Conservation (phyloP, 768 basidiomycete genomes). For the Amanita jacksonii region DNA sequence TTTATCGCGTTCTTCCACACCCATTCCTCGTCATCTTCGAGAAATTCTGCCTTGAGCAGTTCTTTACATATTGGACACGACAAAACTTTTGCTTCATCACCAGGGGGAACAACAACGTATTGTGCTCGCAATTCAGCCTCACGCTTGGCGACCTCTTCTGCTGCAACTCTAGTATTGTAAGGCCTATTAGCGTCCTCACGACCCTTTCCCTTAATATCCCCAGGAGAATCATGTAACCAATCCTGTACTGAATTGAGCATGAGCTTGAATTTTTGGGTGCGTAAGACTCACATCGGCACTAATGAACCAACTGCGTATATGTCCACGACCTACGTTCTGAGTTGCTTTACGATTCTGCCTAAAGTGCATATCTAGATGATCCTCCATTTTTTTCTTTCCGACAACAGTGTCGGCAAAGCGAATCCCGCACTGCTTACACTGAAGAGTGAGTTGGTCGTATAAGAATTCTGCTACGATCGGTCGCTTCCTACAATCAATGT, state of each 20-base stretch:
- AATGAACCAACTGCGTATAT: constrained; percentile 87
- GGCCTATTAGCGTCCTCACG: constrained; percentile 43
- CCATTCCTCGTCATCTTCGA: constrained; percentile 97
- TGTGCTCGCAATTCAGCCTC: constrained; percentile 67
- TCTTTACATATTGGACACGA: constrained; percentile 98
- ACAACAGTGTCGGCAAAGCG: constrained; percentile 67
- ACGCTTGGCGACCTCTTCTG: constrained; percentile 59
- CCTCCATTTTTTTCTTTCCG: constrained; percentile 72
- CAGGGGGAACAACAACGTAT: constrained; percentile 84
- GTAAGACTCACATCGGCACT: constrained; percentile 59
- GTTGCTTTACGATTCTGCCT: constrained; percentile 80
- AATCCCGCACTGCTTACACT: constrained; percentile 92
- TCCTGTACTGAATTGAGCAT: constrained; percentile 42
- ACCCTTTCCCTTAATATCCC: constrained; percentile 61
- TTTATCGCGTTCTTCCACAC: constrained; percentile 89
- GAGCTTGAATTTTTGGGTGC: background rate
- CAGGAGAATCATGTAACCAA: constrained; percentile 69
- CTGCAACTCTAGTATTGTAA: constrained; percentile 46
- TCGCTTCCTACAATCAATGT: constrained; percentile 34
- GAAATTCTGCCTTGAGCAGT: constrained; percentile 78
- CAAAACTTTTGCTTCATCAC: constrained; percentile 73
- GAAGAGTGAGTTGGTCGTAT: constrained; percentile 64
- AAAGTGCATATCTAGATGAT: constrained; percentile 96
- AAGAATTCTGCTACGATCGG: constrained; percentile 56
- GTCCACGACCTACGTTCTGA: constrained; percentile 72